Conservation (phyloP, 129 eudicot species). For the Logfia minima region DNA sequence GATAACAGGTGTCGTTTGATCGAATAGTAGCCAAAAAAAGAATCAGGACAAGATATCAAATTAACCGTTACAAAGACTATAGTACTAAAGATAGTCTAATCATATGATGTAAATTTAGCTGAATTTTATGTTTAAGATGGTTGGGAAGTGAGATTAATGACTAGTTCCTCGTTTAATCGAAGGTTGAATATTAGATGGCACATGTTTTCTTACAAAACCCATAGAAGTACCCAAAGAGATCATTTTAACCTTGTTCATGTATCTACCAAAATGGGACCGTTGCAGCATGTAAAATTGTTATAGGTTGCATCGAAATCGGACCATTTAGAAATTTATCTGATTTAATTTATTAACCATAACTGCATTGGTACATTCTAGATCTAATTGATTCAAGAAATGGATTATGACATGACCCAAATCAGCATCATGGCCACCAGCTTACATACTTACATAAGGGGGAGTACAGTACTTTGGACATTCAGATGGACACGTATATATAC, state of each 20-base stretch:
- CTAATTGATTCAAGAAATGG: background rate
- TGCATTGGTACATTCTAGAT: background rate
- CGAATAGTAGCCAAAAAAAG: background rate
- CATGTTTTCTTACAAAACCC: background rate
- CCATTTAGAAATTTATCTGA: background rate
- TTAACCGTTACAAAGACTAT: background rate
- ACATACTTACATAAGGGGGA: background rate
- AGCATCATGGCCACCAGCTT: constrained; percentile 5
- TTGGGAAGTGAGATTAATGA: background rate
- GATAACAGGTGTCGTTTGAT: background rate
- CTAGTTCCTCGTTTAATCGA: background rate
- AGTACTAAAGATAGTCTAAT: background rate
- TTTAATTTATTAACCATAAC: constrained; percentile 6
- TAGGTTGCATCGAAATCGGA: background rate
- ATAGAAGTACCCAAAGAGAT: background rate
- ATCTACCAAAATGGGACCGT: background rate
- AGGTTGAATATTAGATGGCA: background rate
- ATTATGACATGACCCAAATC: background rate
- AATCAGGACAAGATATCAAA: background rate
- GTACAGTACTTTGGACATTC: background rate
- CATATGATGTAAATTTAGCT: background rate
- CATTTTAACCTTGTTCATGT: background rate
- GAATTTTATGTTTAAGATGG: background rate
- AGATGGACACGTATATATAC: background rate
- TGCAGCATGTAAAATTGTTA: background rate